Evolutionary conservation across 306 rosid species (phyloP).

Genomic region (Oemleria cerasiformis): DNA sequence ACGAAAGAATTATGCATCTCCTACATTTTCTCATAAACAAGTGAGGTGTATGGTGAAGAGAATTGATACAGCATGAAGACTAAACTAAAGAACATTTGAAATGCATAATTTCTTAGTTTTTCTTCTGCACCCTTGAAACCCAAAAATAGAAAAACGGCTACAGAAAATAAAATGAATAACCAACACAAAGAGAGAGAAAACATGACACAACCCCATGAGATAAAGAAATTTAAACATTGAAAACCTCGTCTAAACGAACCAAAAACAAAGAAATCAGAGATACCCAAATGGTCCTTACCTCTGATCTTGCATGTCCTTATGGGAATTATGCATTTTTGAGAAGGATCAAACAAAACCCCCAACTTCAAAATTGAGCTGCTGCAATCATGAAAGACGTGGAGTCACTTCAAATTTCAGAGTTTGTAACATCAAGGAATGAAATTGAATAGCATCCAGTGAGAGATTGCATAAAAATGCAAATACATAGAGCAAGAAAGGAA

Average conservation of each 20-base stretch:
- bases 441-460: constrained; percentile 25
- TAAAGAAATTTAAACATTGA: not conserved
- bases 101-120: not conserved
- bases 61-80: not conserved
- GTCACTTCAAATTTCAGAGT: constrained; percentile 1
- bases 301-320: constrained; percentile 62
- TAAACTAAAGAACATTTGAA: not conserved
- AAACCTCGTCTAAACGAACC: constrained; percentile 4
- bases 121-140: constrained; percentile 3
- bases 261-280: constrained; percentile 15
- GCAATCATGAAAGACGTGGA: constrained; percentile 1
- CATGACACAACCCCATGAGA: not conserved
- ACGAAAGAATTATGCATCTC: not conserved
- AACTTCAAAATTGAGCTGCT: constrained; percentile 31
- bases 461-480: constrained; percentile 3
- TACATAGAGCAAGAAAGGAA: not conserved
- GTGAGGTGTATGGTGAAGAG: not conserved
- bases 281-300: constrained; percentile 44
- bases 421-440: constrained; percentile 12
- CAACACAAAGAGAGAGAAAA: constrained; percentile 3
- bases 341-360: constrained; percentile 13
- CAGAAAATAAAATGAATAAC: not conserved
- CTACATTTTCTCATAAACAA: not conserved
- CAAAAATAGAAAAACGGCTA: not conserved
- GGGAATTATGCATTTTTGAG: constrained; percentile 41